These are phyloP conservation scores for Sporisorium sorghi DNA, from an alignment of 1,284 basidiomycete genomes.

Conservation along the genomic window DNA sequence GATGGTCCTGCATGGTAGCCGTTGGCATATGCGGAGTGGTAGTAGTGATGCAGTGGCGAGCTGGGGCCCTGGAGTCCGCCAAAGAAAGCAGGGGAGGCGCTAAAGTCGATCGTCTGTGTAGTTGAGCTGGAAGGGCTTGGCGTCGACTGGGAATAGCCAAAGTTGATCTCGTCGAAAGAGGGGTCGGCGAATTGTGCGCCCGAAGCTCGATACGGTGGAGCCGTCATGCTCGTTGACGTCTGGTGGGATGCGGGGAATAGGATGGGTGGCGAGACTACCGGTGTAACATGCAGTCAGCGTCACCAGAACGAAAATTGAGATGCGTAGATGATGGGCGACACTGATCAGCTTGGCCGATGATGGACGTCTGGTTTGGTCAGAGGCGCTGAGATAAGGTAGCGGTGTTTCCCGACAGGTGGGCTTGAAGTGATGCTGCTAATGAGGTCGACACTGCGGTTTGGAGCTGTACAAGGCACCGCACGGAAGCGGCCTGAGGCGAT, in stretches of 20 bases:
- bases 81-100: conserved; percentile 14
- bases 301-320: too few species aligned
- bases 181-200: not conserved
- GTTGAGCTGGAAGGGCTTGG: not conserved
- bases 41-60: not conserved
- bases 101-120: conserved; percentile 24
- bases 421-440: not conserved
- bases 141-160: conserved; percentile 1
- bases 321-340: too few species aligned
- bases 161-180: conserved; percentile 7
- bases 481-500: not conserved
- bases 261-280: not conserved
- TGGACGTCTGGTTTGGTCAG: too few species aligned
- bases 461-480: too few species aligned
- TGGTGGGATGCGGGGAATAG: too few species aligned
- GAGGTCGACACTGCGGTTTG: not conserved
- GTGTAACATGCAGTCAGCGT: too few species aligned
- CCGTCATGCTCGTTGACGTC: conserved; percentile 7
- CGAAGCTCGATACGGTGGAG: not conserved
- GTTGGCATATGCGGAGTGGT: not conserved
- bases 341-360: too few species aligned
- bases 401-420: not conserved
- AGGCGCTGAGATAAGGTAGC: too few species aligned
- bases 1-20: not conserved
- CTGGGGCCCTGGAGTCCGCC: conserved; percentile 5